Evolutionary conservation across 768 basidiomycete genomes (phyloP), one percentile per base, ranked within the genome.

Genomic region (Tremella mesenterica): DNA sequence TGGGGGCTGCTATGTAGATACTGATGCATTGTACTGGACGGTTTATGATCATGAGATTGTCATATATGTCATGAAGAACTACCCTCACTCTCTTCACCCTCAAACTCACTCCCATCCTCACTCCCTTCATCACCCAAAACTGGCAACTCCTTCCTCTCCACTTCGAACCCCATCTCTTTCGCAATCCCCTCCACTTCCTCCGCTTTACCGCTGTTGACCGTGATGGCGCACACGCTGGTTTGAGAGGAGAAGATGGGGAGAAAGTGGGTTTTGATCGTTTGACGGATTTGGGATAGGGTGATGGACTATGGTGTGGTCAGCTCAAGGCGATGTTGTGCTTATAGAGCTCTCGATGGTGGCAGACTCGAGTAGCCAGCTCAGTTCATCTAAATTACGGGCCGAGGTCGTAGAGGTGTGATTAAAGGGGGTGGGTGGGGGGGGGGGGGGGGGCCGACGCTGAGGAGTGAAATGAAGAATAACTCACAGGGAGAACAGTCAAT

Each of bases 241-340:
- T 79, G 76, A 0, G 90, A 71, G 57, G 83, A 78, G 74, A 99
- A 97, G 44, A 97, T 75, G 0, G 92, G 88, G 27, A 91, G 70
- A 75, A 95, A 82, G 73, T 90, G 83, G 53, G 79, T 83, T 59
- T 78, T 73, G 54, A 97, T 77, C 4, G 80, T 80, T 5, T 70
- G 74, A 14, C 90, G 69, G 48, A 96, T 83, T 56, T 95, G 84
- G 4, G 81, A 80, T 64, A 84, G 83, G 16, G 84, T 85, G 53
- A 97, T 80, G n/a, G 75, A 74, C 77, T 89, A 28, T 9, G 26
- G 55, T 44, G 28, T 30, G 28, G n/a, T 7, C 10, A n/a, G n/a
- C 10, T 8, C 26, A 28, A 4, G 10, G 34, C 29, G 16, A 12
- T n/a, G 8, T 45, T 23, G 44, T 16, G n/a, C n/a, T n/a, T n/a